Evolutionary conservation across 257 asterid genomes (phyloP), one percentile per base, ranked within the genome.

Genomic region (Ballota nigra): DNA sequence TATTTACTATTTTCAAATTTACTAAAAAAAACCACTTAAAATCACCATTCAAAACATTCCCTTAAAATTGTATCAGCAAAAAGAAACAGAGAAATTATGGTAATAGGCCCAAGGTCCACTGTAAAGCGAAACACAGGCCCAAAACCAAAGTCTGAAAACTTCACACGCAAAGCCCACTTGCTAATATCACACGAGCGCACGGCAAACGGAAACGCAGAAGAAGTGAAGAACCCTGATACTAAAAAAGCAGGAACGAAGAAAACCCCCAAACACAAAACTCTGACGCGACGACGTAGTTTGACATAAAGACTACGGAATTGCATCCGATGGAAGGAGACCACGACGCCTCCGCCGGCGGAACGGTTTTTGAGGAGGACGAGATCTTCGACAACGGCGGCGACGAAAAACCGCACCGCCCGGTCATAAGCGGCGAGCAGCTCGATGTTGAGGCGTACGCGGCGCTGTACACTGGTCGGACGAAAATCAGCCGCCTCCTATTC

Each of bases 381-480:
- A 81, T 86, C 80, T 78, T 69, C 36, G 68, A 75, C 41, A 90
- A 85, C 79, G 98, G 88, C 65, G 84, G 83, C 26, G 79, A 43
- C 36, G 88, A 40, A 16, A 77, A 68, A 81, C 83, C 86, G 31
- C 91, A 68, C 70, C 87, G 90, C 23, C 91, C 97, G 24, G 86
- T 88, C 79, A 86, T 86, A 49, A 90, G 89, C 86, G 83, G 89
- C 53, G 97, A 88, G 68, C 96, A 86, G 67, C 84, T 90, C 29
- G 98, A 92, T 71, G 52, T 92, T 71, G 96, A 92, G 87, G 91
- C 97, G 12, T 92, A 92, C 85, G 96, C 92, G 5, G 83, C 95
- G 22, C 80, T 88, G n/a, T 92, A 92, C 84, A 57, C 81, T 38
- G 98, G 97, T 9, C 86, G 98, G 4, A 92, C 97, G 72, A 92